phyloP scores from a whole-genome alignment of 1,139 yeast genomes.

The Suhomyces choctaworum region DNA sequence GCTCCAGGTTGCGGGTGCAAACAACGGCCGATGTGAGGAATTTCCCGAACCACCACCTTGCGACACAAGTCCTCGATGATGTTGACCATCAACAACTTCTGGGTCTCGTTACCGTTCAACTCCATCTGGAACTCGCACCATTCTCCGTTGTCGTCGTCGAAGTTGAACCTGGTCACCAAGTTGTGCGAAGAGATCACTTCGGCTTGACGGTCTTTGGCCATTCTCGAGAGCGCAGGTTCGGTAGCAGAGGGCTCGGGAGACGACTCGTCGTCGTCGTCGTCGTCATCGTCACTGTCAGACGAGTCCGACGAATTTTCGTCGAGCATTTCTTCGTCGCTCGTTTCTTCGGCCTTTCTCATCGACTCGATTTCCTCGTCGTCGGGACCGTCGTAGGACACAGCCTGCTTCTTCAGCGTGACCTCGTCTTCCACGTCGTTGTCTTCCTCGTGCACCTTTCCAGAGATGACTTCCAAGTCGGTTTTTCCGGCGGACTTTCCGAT shows the following conservation, averaged over 20 bases:
- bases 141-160: conserved; percentile 83
- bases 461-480: conserved; percentile 46
- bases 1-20: conserved; percentile 75
- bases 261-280: conserved; percentile 29
- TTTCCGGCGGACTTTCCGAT: conserved; percentile 76
- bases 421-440: conserved; percentile 56
- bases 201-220: conserved; percentile 81
- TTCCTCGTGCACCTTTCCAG: conserved; percentile 30
- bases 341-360: conserved; percentile 77
- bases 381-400: conserved; percentile 91
- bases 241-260: conserved; percentile 14
- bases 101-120: conserved; percentile 73
- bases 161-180: conserved; percentile 76
- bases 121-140: conserved; percentile 93
- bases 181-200: conserved; percentile 74
- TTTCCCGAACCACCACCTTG: conserved; percentile 88
- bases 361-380: conserved; percentile 91
- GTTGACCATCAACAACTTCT: conserved; percentile 95
- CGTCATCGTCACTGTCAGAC: conserved; percentile 23
- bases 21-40: conserved; percentile 90
- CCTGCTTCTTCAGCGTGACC: conserved; percentile 69
- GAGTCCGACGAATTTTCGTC: conserved; percentile 39
- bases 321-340: conserved; percentile 61
- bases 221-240: conserved; percentile 42
- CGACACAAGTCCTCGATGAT: conserved; percentile 91